Base-by-base conservation (phyloP, 2,329 filamentous ascomycete genomes). In the Monilinia vaccinii-corymbosi region DNA sequence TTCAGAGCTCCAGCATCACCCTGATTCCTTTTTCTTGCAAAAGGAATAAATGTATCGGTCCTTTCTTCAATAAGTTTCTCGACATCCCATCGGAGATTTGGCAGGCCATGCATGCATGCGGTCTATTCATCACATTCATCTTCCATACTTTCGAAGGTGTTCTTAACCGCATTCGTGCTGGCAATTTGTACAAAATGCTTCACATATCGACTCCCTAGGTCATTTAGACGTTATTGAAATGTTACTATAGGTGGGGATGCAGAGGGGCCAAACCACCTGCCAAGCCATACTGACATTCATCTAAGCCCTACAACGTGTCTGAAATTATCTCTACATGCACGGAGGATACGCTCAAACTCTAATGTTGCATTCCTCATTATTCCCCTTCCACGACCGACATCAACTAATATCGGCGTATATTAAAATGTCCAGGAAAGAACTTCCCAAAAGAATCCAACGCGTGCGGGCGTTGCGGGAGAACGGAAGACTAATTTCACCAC, bases 301-400 rank as follows among this genome's bases (percentile, higher is more conserved):
- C 51, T 55, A 55, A 55, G 51, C 51, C 51, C 51, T 55, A 55
- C 40, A 55, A 44, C 51, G 38, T 44, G 25, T 44, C 51, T 55
- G 38, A 31, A 55, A 44, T 44, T 42, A 44, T 32, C 51, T 44
- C 32, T 44, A 44, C 51, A 44, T 28, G n/a, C 51, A 44, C 51
- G 51, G 51, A 55, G 25, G 44, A 55, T 11, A 55, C 32, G 13
- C 38, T 38, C 40, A 45, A 55, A 55, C 25, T 23, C 31, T 18
- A 44, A 44, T 44, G 16, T 44, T 32, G 38, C 45, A 23, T 44
- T 53, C 28, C 28, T 44, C 38, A 44, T 44, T 55, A 23, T 44
- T 53, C 28, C 28, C 32, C 38, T 53, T 44, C 40, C 25, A 53
- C 45, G 28, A 32, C 40, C 45, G 28, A 32, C 40, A 55, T 55